phyloP scores from a whole-genome alignment of 768 basidiomycete genomes.

The Naganishia antarctica region DNA sequence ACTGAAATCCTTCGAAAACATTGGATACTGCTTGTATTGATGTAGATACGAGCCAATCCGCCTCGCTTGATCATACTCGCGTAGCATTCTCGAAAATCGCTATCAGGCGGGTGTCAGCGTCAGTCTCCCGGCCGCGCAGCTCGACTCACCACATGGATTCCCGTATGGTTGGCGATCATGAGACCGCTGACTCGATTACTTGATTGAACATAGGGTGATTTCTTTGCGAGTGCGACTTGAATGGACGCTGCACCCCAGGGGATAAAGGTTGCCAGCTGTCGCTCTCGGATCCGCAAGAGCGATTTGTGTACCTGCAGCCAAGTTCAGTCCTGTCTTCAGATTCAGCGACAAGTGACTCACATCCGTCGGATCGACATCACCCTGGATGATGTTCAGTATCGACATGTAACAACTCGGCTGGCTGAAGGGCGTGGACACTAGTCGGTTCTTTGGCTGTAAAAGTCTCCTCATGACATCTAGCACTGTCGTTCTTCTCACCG shows the following conservation, averaged over 20 bases:
- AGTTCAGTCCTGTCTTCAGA: not conserved
- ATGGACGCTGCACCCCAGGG: constrained; percentile 99
- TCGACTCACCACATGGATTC: constrained; percentile 77
- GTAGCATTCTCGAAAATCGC: constrained; percentile 92
- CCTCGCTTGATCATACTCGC: constrained; percentile 83
- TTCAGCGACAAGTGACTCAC: constrained; percentile 53
- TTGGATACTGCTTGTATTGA: constrained; percentile 93
- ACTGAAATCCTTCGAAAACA: constrained; percentile 86
- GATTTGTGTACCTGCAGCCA: constrained; percentile 83
- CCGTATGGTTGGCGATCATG: constrained; percentile 99
- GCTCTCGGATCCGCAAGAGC: constrained; percentile 88
- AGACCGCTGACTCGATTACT: constrained; percentile 94
- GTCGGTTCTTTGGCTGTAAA: constrained; percentile 94
- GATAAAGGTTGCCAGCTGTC: constrained; percentile 94
- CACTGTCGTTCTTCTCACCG: constrained; percentile 91
- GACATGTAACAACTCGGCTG: constrained; percentile 76
- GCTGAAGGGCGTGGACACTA: constrained; percentile 71
- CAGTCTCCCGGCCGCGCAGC: not conserved
- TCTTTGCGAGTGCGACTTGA: constrained; percentile 89
- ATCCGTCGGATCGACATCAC: constrained; percentile 96
- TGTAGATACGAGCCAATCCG: constrained; percentile 92
- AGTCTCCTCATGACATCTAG: constrained; percentile 97
- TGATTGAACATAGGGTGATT: constrained; percentile 78
- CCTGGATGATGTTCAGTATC: constrained; percentile 96
- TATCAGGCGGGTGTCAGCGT: constrained; percentile 50